Evolutionary conservation across 495 filamentous ascomycete genomes (phyloP), one percentile per base, ranked within the genome.

Genomic region (Neurospora sublineolata): DNA sequence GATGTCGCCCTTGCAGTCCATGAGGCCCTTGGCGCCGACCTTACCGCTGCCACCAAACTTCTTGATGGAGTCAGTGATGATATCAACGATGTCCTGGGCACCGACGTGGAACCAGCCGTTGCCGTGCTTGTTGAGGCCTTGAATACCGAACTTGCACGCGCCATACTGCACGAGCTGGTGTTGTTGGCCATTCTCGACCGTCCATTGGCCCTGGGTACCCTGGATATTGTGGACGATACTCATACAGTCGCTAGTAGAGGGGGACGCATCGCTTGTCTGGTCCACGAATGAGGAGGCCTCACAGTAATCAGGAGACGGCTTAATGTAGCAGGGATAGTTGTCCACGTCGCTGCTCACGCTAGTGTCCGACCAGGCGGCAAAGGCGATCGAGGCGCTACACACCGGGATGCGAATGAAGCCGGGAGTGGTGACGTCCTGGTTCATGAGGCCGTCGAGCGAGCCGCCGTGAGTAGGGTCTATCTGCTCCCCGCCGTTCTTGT

Each of bases 151-250:
- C 11, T 70, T 42, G 67, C 74, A 76, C 33, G 8, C 38, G 40
- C 70, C 72, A 41, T 16, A 74, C 67, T 52, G 37, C 41, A 70
- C 67, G 42, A 76, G 40, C 67, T 76, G 42, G 68, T 73, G 72
- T 39, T 76, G 74, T 8, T 18, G 2, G 60, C 40, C 72, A 37
- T 41, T 41, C 37, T 58, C 68, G 27, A 52, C 38, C 36, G 37
- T 23, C 69, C 69, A 73, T 37, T 42, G 27, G 41, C 72, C 72
- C 37, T 37, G 20, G 0, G 46, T 71, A 68, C 75, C 76, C 72
- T 80, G 52, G 71, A 82, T 80, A 68, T 82, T 83, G 20, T 70
- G 72, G 39, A 81, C 72, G 69, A 82, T 81, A 11, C 68, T 36
- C 58, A 70, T 71, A 72, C 79, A 81, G 75, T 81, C 79, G 12